phyloP scores from a whole-genome alignment of 352 stramenopile genomes.

The Phytophthora agathidicida region DNA sequence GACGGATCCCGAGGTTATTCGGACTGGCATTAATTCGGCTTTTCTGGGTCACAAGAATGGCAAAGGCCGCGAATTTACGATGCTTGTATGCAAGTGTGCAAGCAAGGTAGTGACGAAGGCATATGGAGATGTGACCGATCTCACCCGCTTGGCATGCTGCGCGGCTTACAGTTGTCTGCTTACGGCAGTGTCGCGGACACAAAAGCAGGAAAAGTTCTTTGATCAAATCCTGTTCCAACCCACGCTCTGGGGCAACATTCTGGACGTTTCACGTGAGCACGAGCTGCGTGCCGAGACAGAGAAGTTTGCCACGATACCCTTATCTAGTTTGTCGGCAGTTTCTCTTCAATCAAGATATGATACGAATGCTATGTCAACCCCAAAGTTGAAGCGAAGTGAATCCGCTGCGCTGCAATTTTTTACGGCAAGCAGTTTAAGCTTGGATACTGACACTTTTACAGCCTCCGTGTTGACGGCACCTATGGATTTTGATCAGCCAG shows the following conservation, averaged over 20 bases:
- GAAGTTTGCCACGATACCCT: conserved; percentile 52
- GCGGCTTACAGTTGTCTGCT: conserved; percentile 80
- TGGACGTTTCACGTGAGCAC: conserved; percentile 52
- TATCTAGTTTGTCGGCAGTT: conserved; percentile 49
- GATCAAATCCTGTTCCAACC: conserved; percentile 87
- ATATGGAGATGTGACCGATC: conserved; percentile 42
- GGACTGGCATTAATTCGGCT: conserved; percentile 66
- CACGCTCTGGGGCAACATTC: conserved; percentile 69
- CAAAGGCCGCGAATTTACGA: conserved; percentile 84
- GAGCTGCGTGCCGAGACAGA: conserved; percentile 59
- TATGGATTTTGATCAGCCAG: conserved; percentile 26
- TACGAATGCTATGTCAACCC: conserved; percentile 1
- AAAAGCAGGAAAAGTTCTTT: conserved; percentile 90
- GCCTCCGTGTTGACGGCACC: conserved; percentile 16
- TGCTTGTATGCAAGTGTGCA: conserved; percentile 85
- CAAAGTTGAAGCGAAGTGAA: conserved; percentile 23
- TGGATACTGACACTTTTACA: conserved; percentile 36
- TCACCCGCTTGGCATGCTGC: conserved; percentile 53
- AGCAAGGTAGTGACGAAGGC: conserved; percentile 74
- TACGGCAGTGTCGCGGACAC: conserved; percentile 75
- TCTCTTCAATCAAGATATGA: conserved; percentile 38
- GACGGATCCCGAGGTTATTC: conserved; percentile 67
- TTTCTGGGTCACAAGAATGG: conserved; percentile 75
- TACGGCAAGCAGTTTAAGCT: conserved; percentile 73
- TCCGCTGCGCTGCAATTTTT: conserved; percentile 69